These are phyloP conservation scores for Podospora pseudoanserina DNA, from an alignment of 495 filamentous ascomycete genomes.

Conservation along the genomic window DNA sequence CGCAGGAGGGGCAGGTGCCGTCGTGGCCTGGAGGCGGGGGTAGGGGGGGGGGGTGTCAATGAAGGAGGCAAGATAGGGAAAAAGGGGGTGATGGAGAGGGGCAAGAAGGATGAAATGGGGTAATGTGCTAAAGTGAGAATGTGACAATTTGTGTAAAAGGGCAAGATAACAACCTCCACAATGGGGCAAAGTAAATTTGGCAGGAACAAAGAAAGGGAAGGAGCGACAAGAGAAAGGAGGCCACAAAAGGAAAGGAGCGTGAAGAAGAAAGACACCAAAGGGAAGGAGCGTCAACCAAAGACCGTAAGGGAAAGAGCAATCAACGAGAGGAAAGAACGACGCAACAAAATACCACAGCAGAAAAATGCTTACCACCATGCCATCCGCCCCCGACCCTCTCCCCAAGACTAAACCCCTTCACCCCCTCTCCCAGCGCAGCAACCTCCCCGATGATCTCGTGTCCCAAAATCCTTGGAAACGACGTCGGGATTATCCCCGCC, in stretches of 20 bases:
- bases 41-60: background rate
- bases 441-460: slow-evolving; percentile 56
- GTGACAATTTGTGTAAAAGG: background rate
- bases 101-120: background rate
- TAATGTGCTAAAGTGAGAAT: background rate
- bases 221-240: background rate
- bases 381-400: slow-evolving; percentile 53
- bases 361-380: slow-evolving; percentile 49
- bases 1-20: slow-evolving; percentile 45
- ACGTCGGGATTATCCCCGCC: slow-evolving; percentile 37
- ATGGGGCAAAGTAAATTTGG: no score
- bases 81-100: no score
- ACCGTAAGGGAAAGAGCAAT: background rate
- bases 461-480: slow-evolving; percentile 51
- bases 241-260: background rate
- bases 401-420: slow-evolving; percentile 43
- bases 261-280: background rate
- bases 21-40: slow-evolving; percentile 35
- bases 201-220: background rate
- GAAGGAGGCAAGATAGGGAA: background rate
- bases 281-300: background rate
- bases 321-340: background rate
- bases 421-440: slow-evolving; percentile 44
- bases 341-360: background rate
- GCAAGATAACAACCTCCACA: no score